Evolutionary conservation across 352 stramenopile genomes (phyloP), one percentile per base, ranked within the genome.

Genomic region (Pythium monospermum): DNA sequence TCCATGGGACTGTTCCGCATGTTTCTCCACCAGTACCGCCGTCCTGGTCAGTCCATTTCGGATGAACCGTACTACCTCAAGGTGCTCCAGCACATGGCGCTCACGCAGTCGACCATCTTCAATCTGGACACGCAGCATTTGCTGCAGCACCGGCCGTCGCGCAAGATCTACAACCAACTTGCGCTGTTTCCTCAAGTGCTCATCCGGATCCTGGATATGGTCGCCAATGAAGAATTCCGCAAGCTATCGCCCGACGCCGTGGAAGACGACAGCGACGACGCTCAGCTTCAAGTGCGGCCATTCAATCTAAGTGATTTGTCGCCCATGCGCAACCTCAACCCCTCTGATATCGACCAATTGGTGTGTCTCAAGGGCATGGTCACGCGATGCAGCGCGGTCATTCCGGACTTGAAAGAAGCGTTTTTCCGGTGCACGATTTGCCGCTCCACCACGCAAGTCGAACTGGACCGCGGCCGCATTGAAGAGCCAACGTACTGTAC

Each of bases 281-380:
- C 57, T n/a, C 63, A 76, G 21, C 69, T 98, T 19, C 94, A 99
- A 82, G 94, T 99, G 44, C 91, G 96, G 22, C 91, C 95, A n/a
- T 99, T 96, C 66, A 98, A 99, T 59, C 68, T 99, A 18, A 87
- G 82, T 5, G 78, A 93, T 21, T 56, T 98, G 21, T 95, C 88
- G 7, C 85, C 96, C 28, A 94, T 99, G 82, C 79, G 97, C 12
- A 89, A 97, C 42, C 78, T 99, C 22, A 96, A 99, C 70, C 97
- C 97, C 6, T 81, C 96, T 32, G 80, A 98, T 53, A 98, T 99
- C 50, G 96, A 99, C 64, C 84, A 97, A 50, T 76, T 99, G 16
- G 85, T 99, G 21, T 92, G 85, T 44, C 65, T 99, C 19, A 91
- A 97, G 43, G 97, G 97, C 37, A 99, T 99, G 96, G 94, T 99